Conservation (phyloP, 75 land plant genomes). For the Pinus taeda region DNA sequence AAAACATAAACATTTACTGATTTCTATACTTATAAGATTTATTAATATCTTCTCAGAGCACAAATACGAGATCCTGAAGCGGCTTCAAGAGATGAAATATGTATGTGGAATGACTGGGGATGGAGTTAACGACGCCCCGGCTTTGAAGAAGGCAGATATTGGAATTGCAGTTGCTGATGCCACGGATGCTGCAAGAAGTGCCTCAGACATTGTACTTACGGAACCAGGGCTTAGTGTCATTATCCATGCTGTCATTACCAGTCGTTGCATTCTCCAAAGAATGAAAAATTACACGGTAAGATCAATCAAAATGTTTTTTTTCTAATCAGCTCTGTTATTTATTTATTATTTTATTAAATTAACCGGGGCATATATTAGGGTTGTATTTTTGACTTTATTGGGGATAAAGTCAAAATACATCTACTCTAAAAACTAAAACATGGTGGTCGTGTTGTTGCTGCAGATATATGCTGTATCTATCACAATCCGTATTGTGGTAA, state of each 20-base stretch:
- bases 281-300: constrained; percentile 91
- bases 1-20: too few relatives aligned
- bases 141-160: constrained; percentile 84
- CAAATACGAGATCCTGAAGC: constrained; percentile 85
- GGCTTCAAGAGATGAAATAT: constrained; percentile 78
- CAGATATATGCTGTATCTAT: constrained; percentile 90
- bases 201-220: constrained; percentile 89
- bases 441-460: not conserved
- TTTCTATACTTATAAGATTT: too few relatives aligned
- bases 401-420: too few relatives aligned
- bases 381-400: too few relatives aligned
- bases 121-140: constrained; percentile 95
- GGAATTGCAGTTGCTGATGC: constrained; percentile 94
- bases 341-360: too few relatives aligned
- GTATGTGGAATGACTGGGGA: constrained; percentile 96
- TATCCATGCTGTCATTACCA: constrained; percentile 80
- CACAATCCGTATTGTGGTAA: constrained; percentile 88
- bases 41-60: constrained; percentile 42
- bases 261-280: constrained; percentile 85
- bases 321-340: not conserved
- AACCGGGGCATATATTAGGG: too few relatives aligned
- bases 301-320: too few relatives aligned
- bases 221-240: constrained; percentile 94
- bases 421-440: too few relatives aligned
- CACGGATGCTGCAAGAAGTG: constrained; percentile 88